These are phyloP conservation scores for Rubroshorea leprosula DNA, from an alignment of 345 rosid genomes.

Conservation along the genomic window DNA sequence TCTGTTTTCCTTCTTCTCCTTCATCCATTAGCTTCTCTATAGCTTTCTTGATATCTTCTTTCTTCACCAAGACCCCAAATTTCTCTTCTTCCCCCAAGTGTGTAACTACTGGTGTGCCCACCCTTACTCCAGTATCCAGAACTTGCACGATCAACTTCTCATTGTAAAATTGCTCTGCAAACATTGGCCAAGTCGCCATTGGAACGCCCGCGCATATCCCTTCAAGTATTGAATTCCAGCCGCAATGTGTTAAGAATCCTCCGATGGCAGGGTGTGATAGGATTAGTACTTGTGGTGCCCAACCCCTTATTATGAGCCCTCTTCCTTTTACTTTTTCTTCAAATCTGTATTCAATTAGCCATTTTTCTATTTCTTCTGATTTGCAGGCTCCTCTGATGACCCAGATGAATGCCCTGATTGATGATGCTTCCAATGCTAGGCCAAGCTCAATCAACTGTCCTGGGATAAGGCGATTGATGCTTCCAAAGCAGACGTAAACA, in stretches of 20 bases:
- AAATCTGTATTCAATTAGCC: conserved; percentile 21
- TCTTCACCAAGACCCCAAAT: conserved; percentile 36
- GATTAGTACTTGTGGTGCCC: conserved; percentile 58
- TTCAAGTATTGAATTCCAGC: conserved; percentile 64
- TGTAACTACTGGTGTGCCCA: conserved; percentile 32
- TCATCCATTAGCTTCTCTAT: conserved; percentile 35
- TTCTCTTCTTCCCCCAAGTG: conserved; percentile 49
- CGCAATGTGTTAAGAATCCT: conserved; percentile 62
- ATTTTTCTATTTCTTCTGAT: conserved; percentile 21
- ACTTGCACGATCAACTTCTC: conserved; percentile 47
- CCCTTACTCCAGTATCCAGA: conserved; percentile 37
- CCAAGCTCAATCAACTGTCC: conserved; percentile 36
- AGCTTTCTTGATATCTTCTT: conserved; percentile 33
- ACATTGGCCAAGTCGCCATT: conserved; percentile 56
- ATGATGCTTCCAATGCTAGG: conserved; percentile 40
- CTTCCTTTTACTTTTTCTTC: conserved; percentile 25
- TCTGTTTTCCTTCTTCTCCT: conserved; percentile 31
- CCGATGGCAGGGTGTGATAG: conserved; percentile 44
- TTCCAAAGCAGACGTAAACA: conserved; percentile 44
- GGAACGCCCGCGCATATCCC: conserved; percentile 41
- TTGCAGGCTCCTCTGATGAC: conserved; percentile 35
- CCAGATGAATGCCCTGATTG: conserved; percentile 48
- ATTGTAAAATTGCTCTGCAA: conserved; percentile 55
- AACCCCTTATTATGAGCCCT: no score
- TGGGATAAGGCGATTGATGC: conserved; percentile 26